A percentile compares a stretch with the other conserved stretches of the same genome.
phyloP scores from a whole-genome alignment of 306 rosid species.

The Quercus bicolor region DNA sequence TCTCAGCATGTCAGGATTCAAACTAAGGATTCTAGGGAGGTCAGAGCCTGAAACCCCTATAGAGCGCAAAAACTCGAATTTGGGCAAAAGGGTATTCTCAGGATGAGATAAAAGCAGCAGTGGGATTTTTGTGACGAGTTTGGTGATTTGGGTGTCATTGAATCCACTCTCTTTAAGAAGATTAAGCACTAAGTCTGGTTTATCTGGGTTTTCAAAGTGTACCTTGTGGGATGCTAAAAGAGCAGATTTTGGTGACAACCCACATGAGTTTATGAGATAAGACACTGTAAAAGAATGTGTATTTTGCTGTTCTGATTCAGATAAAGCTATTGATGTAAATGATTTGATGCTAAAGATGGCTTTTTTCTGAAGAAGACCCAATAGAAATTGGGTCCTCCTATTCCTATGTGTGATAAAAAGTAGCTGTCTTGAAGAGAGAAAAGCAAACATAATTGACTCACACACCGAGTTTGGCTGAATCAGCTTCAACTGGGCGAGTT shows the following conservation, averaged over 20 bases:
- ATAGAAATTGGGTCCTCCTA: neutral
- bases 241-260: constrained; percentile 32
- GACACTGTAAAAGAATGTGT: constrained; percentile 15
- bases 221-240: neutral
- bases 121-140: constrained; percentile 7
- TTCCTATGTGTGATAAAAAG: too few relatives aligned
- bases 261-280: constrained; percentile 35
- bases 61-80: constrained; percentile 31
- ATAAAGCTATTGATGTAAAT: neutral
- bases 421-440: too few relatives aligned
- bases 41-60: constrained; percentile 31
- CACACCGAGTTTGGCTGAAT: neutral
- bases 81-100: constrained; percentile 38
- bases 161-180: constrained; percentile 29
- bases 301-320: neutral
- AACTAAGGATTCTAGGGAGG: constrained; percentile 12
- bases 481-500: neutral
- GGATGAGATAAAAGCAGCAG: constrained; percentile 14
- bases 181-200: constrained; percentile 19
- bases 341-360: constrained; percentile 1
- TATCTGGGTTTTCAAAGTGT: neutral
- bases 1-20: neutral
- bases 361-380: neutral
- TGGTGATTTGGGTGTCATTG: constrained; percentile 21
- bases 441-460: neutral